Evolutionary conservation across 495 filamentous ascomycete species (phyloP).

Genomic region (Hypoxylon subgilvum): DNA sequence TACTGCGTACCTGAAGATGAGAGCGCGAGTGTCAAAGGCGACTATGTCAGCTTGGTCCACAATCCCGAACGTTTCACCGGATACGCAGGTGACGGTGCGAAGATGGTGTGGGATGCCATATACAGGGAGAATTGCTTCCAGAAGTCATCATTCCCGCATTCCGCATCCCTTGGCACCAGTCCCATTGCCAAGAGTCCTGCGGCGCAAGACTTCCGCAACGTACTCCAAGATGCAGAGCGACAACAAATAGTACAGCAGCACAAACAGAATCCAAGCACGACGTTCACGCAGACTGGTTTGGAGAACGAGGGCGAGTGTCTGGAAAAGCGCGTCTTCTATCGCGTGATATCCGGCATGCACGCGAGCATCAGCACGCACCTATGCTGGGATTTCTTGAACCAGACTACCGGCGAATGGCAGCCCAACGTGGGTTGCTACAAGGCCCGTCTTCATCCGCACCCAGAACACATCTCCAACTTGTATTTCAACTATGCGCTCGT

Average conservation of each 20-base stretch:
- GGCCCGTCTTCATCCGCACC: conserved; percentile 77
- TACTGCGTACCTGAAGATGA: conserved; percentile 98
- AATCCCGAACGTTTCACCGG: conserved; percentile 97
- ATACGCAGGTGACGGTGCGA: conserved; percentile 80
- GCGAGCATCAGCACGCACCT: conserved; percentile 94
- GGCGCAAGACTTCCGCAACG: conserved; percentile 79
- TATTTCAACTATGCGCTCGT: conserved; percentile 99
- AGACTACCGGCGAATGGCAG: conserved; percentile 90
- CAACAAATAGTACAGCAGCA: conserved; percentile 64
- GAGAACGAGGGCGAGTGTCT: conserved; percentile 88
- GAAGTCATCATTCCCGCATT: conserved; percentile 63
- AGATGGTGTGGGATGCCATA: conserved; percentile 93
- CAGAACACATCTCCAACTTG: conserved; percentile 92
- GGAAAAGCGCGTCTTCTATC: conserved; percentile 97
- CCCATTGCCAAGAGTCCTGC: conserved; percentile 64
- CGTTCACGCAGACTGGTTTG: conserved; percentile 60
- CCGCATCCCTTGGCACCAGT: conserved; percentile 49
- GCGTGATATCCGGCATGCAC: conserved; percentile 95
- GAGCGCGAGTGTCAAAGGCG: conserved; percentile 81
- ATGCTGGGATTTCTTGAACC: conserved; percentile 95
- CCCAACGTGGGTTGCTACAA: conserved; percentile 92
- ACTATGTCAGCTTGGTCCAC: conserved; percentile 91
- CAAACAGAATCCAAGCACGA: conserved; percentile 55
- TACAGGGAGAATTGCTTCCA: conserved; percentile 98
- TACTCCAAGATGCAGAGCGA: conserved; percentile 74